Evolutionary conservation across 148 eudicot genomes (phyloP).

Genomic region (Oxyria digyna): DNA sequence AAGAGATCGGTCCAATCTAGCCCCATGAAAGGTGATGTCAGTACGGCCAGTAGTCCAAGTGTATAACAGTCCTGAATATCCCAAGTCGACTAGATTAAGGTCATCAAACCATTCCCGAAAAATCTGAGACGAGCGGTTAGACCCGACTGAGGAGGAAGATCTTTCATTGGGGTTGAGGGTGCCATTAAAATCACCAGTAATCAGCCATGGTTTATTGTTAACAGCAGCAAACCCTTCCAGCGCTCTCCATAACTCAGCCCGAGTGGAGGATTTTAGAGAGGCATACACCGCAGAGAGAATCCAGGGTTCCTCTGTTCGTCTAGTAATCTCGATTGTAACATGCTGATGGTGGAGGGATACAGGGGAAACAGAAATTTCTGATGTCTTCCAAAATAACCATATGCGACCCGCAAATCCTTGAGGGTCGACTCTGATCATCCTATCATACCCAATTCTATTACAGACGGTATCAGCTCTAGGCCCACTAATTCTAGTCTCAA

Average conservation of each 20-base stretch:
- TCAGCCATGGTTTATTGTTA: background rate
- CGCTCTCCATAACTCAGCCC: background rate
- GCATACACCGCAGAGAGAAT: background rate
- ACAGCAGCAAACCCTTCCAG: background rate
- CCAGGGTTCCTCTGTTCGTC: background rate
- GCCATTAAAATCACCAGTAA: background rate
- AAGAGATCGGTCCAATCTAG: background rate
- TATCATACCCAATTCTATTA: background rate
- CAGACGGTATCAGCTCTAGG: background rate
- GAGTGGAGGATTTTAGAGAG: background rate
- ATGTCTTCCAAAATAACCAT: background rate
- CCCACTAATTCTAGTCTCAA: background rate
- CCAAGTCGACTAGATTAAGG: background rate
- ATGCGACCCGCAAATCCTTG: background rate
- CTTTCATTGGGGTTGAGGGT: background rate
- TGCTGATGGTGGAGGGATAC: background rate
- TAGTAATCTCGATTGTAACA: background rate
- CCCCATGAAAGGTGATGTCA: background rate
- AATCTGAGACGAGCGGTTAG: background rate
- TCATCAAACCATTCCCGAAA: background rate
- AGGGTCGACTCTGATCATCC: background rate
- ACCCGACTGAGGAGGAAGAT: background rate
- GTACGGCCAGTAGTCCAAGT: background rate
- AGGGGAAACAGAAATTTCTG: background rate
- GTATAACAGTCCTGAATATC: background rate